A percentile compares a stretch with the other conserved stretches of the same genome.
These are phyloP conservation scores for Starmerella gropengiesseri DNA, from an alignment of 805 yeast genomes.

Conservation along the genomic window DNA sequence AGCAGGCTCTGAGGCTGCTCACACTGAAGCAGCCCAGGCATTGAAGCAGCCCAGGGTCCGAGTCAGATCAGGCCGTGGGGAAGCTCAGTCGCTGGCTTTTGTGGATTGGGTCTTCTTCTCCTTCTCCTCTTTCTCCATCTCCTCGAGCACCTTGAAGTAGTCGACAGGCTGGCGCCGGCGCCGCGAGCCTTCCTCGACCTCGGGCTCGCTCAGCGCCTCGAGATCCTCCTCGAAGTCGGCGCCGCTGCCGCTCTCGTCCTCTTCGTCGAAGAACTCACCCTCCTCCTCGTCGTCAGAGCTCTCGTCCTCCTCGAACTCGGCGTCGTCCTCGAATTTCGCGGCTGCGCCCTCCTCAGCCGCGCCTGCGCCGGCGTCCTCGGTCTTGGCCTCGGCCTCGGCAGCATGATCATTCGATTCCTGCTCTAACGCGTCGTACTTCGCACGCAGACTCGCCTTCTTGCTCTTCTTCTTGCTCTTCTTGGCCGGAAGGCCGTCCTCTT, in stretches of 20 bases:
- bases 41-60: too few relatives aligned
- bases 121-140: slow-evolving; percentile 43
- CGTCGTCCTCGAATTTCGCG: slow-evolving; percentile 13
- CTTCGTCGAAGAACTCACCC: slow-evolving; percentile 50
- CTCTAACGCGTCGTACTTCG: slow-evolving; percentile 16
- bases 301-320: slow-evolving; percentile 33
- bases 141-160: slow-evolving; percentile 67
- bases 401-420: slow-evolving; percentile 24
- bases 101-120: too few relatives aligned
- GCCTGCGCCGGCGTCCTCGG: slow-evolving; percentile 30
- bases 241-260: slow-evolving; percentile 49
- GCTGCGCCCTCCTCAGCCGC: slow-evolving; percentile 10
- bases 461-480: slow-evolving; percentile 11
- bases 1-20: too few relatives aligned
- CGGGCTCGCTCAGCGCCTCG: slow-evolving; percentile 50
- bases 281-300: slow-evolving; percentile 29
- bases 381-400: slow-evolving; percentile 18
- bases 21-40: too few relatives aligned
- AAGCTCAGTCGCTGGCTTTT: too few relatives aligned
- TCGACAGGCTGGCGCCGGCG: slow-evolving; percentile 85
- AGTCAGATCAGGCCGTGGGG: too few relatives aligned
- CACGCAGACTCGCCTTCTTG: slow-evolving; percentile 16
- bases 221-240: slow-evolving; percentile 29
- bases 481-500: neutral
- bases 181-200: slow-evolving; percentile 72